A percentile compares a stretch with the other conserved stretches of the same genome.
Conservation (phyloP, 805 yeast genomes). For the Yarrowia sp. region DNA sequence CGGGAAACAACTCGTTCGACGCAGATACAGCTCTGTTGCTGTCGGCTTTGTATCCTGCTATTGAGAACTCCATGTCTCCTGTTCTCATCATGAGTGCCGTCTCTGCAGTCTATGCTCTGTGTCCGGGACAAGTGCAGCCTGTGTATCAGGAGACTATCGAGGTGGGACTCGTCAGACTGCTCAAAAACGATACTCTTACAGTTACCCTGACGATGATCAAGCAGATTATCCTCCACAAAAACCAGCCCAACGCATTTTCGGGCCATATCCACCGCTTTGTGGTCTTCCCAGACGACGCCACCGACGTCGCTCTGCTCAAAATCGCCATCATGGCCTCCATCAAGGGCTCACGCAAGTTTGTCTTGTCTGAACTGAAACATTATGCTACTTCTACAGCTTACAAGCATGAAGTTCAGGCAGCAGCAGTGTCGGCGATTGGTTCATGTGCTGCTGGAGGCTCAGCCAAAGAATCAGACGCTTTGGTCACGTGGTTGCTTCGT, state of each 20-base stretch:
- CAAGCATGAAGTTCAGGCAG: conserved; percentile 40
- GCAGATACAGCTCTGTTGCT: conserved; percentile 52
- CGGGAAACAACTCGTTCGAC: conserved; percentile 45
- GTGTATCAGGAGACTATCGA: not conserved
- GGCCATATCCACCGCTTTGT: conserved; percentile 4
- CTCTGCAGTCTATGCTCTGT: not conserved
- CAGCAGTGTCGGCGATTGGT: conserved; percentile 62
- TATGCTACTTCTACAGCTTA: conserved; percentile 42
- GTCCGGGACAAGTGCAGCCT: conserved; percentile 7
- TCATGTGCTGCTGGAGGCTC: conserved; percentile 49
- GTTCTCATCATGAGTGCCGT: conserved; percentile 5
- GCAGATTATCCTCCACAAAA: not conserved
- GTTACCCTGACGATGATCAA: conserved; percentile 12
- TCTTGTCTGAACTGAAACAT: conserved; percentile 54
- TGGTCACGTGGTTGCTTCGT: conserved; percentile 58
- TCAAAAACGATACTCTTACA: not conserved
- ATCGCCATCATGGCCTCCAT: conserved; percentile 2
- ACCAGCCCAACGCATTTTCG: conserved; percentile 20
- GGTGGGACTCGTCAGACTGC: conserved; percentile 1
- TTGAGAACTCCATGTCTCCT: conserved; percentile 5
- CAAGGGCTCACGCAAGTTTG: conserved; percentile 8
- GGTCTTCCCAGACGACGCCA: conserved; percentile 14
- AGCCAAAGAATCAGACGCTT: conserved; percentile 38
- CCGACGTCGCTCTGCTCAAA: conserved; percentile 8
- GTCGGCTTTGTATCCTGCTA: conserved; percentile 32